Base-by-base conservation (phyloP, 805 yeast species). In the Candida silvicultrix region DNA sequence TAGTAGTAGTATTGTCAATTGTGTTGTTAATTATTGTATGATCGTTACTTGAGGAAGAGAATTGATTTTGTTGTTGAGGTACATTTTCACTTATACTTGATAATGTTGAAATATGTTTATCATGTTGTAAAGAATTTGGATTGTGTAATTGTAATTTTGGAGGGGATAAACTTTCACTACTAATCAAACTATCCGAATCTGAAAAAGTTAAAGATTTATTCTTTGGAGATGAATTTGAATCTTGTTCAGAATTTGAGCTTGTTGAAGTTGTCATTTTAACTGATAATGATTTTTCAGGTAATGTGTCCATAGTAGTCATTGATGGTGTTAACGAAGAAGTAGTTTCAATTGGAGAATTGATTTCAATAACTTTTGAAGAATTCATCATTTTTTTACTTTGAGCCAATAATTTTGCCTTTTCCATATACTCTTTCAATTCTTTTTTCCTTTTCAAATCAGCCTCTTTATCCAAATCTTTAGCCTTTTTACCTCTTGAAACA, bases 401-500 rank as follows among this genome's bases (percentile, higher is more conserved):
- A 2, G 48, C 45, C 47, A 28, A 10, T 28, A 10, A 7, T 10
- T 52, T 56, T 1, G 64, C 61, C 38, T 48, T 53, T 22, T 45
- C 51, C 45, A 57, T 58, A 38, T 53, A 55, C 40, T 51, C 45
- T 36, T 56, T 57, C 21, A 56, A 45, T 41, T 54, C 59, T 42
- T 50, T 46, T 41, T 59, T 60, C 45, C 53, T 53, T 44, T 49
- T 44, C 35, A 44, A 22, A 34, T 58, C 63, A 9, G 52, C 52
- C 15, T 42, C 52, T 42, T 47, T 54, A 44, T 58, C 62, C n/a
- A 47, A 29, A 18, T 53, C 56, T 16, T 54, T 48, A 37, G 53
- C 49, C 47, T 56, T 56, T 43, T 60, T 61, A 1, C 67, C 65
- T 40, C 65, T 51, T 3, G 65, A 61, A 16, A 78, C 75, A 40